Evolutionary conservation across 2,329 filamentous ascomycete genomes (phyloP).

Genomic region (Hypoxylon sp.): DNA sequence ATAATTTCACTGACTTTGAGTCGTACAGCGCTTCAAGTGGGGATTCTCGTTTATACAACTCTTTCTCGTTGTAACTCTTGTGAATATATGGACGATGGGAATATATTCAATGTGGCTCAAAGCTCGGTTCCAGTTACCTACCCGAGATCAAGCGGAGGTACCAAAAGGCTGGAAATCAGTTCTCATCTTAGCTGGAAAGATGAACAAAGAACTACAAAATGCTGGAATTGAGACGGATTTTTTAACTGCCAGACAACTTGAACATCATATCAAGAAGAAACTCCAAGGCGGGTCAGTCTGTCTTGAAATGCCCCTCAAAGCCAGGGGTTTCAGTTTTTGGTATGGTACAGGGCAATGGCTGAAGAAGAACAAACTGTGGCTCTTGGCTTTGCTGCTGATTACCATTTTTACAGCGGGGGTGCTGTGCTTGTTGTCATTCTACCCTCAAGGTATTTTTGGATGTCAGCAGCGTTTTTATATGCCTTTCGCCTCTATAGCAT

Average conservation of each 20-base stretch:
- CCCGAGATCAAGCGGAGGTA: slow-evolving; percentile 15
- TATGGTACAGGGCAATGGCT: background rate
- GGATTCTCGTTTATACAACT: slow-evolving; percentile 43
- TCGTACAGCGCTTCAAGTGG: slow-evolving; percentile 37
- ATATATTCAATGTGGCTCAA: slow-evolving; percentile 35
- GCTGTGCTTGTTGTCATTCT: too few species aligned
- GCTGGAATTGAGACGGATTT: slow-evolving; percentile 23
- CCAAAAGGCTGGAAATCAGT: slow-evolving; percentile 28
- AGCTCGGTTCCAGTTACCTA: slow-evolving; percentile 22
- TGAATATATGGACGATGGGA: slow-evolving; percentile 37
- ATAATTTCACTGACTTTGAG: too few species aligned
- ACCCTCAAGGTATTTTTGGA: too few species aligned
- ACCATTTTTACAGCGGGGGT: background rate
- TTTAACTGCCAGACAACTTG: slow-evolving; percentile 31
- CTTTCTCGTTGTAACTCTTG: slow-evolving; percentile 20
- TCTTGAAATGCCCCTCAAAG: slow-evolving; percentile 21
- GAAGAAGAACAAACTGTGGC: background rate
- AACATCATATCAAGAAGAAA: slow-evolving; percentile 26
- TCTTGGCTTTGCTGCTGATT: background rate
- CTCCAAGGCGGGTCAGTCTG: slow-evolving; percentile 35
- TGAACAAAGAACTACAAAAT: slow-evolving; percentile 25
- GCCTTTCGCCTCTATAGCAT: background rate
- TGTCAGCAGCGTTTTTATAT: background rate
- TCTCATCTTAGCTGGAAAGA: slow-evolving; percentile 23
- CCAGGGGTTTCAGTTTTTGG: slow-evolving; percentile 2